Percentiles rank a stretch among this genome's conserved stretches.
phyloP scores from a whole-genome alignment of 2,329 filamentous ascomycete species.

The Sphaerulina musiva region DNA sequence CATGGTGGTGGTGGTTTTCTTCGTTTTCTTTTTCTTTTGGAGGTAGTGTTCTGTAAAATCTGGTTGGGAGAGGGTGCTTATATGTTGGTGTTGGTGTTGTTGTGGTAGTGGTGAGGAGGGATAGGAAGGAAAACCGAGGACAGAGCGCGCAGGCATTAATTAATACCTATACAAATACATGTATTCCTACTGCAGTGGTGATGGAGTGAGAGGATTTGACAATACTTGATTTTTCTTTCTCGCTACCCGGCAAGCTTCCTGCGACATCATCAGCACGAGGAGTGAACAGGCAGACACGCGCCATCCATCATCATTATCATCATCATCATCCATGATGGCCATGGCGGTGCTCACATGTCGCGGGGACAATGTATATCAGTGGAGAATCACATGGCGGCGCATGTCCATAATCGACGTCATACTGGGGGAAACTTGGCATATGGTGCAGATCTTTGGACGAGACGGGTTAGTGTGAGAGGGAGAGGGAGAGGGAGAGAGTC shows the following conservation, averaged over 20 bases:
- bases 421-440: slow-evolving; percentile 1
- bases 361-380: neutral
- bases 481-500: neutral
- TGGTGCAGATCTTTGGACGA: neutral
- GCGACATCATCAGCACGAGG: too few relatives aligned
- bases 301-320: neutral
- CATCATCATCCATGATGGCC: neutral
- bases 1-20: neutral
- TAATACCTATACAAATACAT: neutral
- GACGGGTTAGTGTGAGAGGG: neutral
- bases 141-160: slow-evolving; percentile 4
- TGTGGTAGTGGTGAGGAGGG: neutral
- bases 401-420: neutral
- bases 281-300: too few relatives aligned
- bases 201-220: neutral
- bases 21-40: neutral
- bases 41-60: slow-evolving; percentile 2
- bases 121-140: slow-evolving; percentile 2
- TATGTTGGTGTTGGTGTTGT: too few relatives aligned
- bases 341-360: neutral
- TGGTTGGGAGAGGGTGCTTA: neutral
- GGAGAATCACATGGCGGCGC: neutral
- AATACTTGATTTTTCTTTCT: slow-evolving; percentile 2
- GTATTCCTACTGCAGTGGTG: neutral
- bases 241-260: too few relatives aligned